Evolutionary conservation across 371 early-diverging fungal species (phyloP), one percentile per base, ranked within the genome.

Genomic region (Nematocida displodere): DNA sequence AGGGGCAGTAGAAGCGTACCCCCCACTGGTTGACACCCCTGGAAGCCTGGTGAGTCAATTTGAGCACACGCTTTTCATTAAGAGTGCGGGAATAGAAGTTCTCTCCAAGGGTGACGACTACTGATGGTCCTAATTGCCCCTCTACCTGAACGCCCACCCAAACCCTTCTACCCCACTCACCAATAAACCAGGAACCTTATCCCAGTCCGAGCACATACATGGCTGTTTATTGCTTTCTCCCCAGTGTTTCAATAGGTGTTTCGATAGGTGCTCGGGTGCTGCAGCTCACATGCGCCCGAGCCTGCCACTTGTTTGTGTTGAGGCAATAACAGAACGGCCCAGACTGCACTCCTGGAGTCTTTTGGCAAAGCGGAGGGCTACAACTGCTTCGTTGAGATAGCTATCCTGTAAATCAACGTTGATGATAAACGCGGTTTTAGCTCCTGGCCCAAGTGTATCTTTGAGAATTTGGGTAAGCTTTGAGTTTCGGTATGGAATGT

Each of bases 401-500:
- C 48, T 34, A 28, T 31, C 26, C 3, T 44, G 40, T n/a, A 58
- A 58, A 50, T 67, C 68, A 31, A 98, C 86, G 78, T 95, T 95
- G 26, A 96, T 95, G 88, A 98, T 92, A 95, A 98, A 97, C 20
- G 94, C 86, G 0, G 92, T 92, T 82, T 94, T 93, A 77, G 91
- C 90, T 78, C 93, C 94, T 22, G 93, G 93, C 7, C 90, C 82
- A 33, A 82, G 68, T 53, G 91, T 90, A 79, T 91, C 88, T 81
- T 93, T 91, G 52, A 98, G 85, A 65, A 94, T 68, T 80, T 90
- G 91, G 2, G 98, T 97, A 37, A 95, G 80, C 85, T 93, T 94
- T 1, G 93, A 94, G 85, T 96, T 92, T 79, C 99, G 86, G 81
- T 92, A 98, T 0, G 97, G 96, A 20, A 96, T 86, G 82, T 94